Evolutionary conservation across 2,329 filamentous ascomycete species (phyloP).

Genomic region (Stemphylium beticola): DNA sequence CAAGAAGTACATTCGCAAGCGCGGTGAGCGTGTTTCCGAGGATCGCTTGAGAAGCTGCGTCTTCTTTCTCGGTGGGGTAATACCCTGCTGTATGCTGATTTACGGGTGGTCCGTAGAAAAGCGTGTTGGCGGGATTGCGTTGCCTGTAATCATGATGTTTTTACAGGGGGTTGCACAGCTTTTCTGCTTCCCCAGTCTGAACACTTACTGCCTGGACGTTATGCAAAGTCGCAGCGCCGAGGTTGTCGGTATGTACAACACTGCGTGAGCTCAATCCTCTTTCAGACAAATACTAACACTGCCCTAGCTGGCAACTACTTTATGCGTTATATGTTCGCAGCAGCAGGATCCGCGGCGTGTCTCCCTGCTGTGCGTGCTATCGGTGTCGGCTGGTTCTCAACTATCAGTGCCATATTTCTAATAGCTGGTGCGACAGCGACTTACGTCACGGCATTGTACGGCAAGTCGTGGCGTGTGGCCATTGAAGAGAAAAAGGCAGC

Average conservation of each 20-base stretch:
- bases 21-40: slow-evolving; percentile 68
- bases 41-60: slow-evolving; percentile 66
- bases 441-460: slow-evolving; percentile 59
- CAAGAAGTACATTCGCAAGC: slow-evolving; percentile 67
- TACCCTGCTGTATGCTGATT: slow-evolving; percentile 69
- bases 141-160: slow-evolving; percentile 77
- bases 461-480: slow-evolving; percentile 59
- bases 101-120: slow-evolving; percentile 71
- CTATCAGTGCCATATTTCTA: slow-evolving; percentile 68
- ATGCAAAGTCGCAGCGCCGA: slow-evolving; percentile 75
- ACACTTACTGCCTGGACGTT: slow-evolving; percentile 83
- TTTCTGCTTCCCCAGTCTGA: slow-evolving; percentile 76
- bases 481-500: slow-evolving; percentile 58
- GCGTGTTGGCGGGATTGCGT: slow-evolving; percentile 60
- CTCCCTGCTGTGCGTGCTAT: slow-evolving; percentile 76
- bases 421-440: slow-evolving; percentile 54
- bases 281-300: slow-evolving; percentile 6
- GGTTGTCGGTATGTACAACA: slow-evolving; percentile 60
- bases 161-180: slow-evolving; percentile 75
- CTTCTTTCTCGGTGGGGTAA: slow-evolving; percentile 62
- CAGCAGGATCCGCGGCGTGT: slow-evolving; percentile 71
- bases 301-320: slow-evolving; percentile 74
- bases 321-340: slow-evolving; percentile 76
- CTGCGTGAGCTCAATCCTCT: neutral
- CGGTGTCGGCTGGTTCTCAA: slow-evolving; percentile 82